phyloP scores from a whole-genome alignment of 2,329 filamentous ascomycete genomes.

The Venturia pyrina region DNA sequence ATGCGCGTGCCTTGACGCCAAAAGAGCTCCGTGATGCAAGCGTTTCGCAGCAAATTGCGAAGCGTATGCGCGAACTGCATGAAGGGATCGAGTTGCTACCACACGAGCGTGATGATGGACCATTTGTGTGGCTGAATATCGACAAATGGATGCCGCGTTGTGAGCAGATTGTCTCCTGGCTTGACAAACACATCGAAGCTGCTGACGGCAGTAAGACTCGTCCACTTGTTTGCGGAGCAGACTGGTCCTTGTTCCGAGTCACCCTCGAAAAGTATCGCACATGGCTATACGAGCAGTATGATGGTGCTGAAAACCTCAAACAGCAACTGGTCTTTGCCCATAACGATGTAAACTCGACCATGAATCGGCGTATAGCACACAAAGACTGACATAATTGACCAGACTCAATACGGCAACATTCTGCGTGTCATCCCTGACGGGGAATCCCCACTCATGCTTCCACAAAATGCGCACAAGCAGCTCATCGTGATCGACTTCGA shows the following conservation, averaged over 20 bases:
- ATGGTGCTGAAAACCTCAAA: conserved; percentile 55
- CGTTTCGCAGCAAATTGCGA: conserved; percentile 86
- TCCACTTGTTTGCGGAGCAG: conserved; percentile 59
- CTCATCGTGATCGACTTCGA: conserved; percentile 97
- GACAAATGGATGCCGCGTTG: conserved; percentile 75
- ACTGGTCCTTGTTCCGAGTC: conserved; percentile 68
- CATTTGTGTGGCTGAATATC: conserved; percentile 87
- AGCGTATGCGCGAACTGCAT: conserved; percentile 93
- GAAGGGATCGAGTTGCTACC: conserved; percentile 81
- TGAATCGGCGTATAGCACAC: background rate
- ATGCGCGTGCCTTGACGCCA: conserved; percentile 70
- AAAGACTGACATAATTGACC: background rate
- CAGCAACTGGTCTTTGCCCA: conserved; percentile 86
- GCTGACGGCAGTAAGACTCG: background rate
- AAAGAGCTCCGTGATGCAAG: conserved; percentile 68
- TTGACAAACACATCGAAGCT: conserved; percentile 41
- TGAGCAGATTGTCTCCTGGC: conserved; percentile 48
- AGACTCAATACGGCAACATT: conserved; percentile 99
- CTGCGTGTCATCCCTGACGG: conserved; percentile 61
- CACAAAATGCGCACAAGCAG: conserved; percentile 90
- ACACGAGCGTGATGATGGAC: conserved; percentile 66
- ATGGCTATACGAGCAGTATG: conserved; percentile 64
- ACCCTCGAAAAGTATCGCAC: conserved; percentile 68
- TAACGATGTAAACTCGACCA: conserved; percentile 63
- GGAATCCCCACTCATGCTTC: conserved; percentile 77